Evolutionary conservation across 2,329 filamentous ascomycete species (phyloP).

Genomic region (Aspergillus pseudoglaucus): DNA sequence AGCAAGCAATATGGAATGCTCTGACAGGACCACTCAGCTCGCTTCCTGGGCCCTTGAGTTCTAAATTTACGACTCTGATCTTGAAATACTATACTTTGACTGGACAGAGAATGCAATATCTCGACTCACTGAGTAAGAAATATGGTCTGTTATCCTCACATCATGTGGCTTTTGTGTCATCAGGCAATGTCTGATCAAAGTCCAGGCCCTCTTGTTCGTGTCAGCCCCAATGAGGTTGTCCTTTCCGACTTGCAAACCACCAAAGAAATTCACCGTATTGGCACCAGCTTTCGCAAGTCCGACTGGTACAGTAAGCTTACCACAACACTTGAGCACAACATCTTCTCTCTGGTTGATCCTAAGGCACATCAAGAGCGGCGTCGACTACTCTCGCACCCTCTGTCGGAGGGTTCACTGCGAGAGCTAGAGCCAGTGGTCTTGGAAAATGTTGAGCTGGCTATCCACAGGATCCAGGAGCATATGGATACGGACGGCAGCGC

Average conservation of each 20-base stretch:
- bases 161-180: no score
- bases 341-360: constrained; percentile 36
- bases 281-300: constrained; percentile 20
- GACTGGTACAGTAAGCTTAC: constrained; percentile 21
- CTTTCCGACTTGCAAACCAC: constrained; percentile 30
- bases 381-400: constrained; percentile 37
- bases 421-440: constrained; percentile 31
- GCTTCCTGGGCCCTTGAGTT: no score
- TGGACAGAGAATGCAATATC: no score
- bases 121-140: no score
- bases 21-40: no score
- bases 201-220: constrained; percentile 16
- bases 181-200: no score
- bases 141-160: no score
- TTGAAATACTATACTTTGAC: no score
- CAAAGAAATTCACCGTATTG: constrained; percentile 22
- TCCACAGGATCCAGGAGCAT: constrained; percentile 41
- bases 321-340: constrained; percentile 8
- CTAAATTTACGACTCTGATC: no score
- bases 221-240: constrained; percentile 16
- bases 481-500: constrained; percentile 26
- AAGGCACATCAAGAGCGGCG: constrained; percentile 36
- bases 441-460: constrained; percentile 30
- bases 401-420: constrained; percentile 10
- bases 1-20: no score